Evolutionary conservation across 345 rosid genomes (phyloP), one percentile per base, ranked within the genome.

Genomic region (Carallia pectinifolia): DNA sequence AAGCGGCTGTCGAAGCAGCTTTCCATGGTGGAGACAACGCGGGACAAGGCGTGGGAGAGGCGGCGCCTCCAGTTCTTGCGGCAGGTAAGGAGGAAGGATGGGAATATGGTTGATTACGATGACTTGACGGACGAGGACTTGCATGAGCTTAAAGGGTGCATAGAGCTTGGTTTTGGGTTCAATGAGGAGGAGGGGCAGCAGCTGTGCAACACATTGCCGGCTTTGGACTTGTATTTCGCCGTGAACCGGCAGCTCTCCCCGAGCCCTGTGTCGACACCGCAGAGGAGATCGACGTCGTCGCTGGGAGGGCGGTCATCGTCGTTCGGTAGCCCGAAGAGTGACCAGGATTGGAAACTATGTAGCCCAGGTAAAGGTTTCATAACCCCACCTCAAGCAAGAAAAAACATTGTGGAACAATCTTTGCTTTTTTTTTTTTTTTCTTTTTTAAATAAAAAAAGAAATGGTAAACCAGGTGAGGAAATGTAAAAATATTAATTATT

Each of bases 161-260:
- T 95, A 39, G 99, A 95, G 83, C 88, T 94, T 13, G 98, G 98
- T 19, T 95, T 95, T 39, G 99, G 97, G 54, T 92, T 95, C 73
- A 87, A 86, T 5, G 99, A 95, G 58, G 92, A 89, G 78, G 86
- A 78, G 27, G 99, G 92, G 6, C 93, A 90, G 76, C 75, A 77
- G 15, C 69, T 92, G 3, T 84, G 91, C 61, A 86, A 82, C 63
- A 91, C 97, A 3, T 80, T 91, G 75, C 97, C 98, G 16, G 97
- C 97, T 39, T 81, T 95, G 61, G 97, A 90, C 78, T 84, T 92
- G 63, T 92, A 92, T 71, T 95, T 92, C 34, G 97, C 99, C 2
- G 97, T 95, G 7, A 90, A 90, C 79, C 83, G 99, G 30, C 92
- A 86, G 62, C 74, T 90, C 36, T 89, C 96, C 0, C 83, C 84